A percentile compares a stretch with the other conserved stretches of the same genome.
These are phyloP conservation scores for Coleophoma crateriformis DNA, from an alignment of 2,329 filamentous ascomycete genomes.

Conservation along the genomic window DNA sequence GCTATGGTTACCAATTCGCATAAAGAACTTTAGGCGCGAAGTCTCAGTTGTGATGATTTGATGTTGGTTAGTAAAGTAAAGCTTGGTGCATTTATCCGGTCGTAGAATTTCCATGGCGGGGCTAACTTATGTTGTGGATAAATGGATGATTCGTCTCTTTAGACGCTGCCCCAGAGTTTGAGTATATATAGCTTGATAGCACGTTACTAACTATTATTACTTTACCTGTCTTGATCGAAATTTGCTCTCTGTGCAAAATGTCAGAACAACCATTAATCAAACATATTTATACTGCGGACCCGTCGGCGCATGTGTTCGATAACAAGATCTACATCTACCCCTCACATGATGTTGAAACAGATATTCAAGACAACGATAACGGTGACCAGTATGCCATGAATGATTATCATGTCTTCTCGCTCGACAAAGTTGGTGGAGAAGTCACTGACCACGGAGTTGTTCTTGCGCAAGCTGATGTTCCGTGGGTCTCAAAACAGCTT, in stretches of 20 bases:
- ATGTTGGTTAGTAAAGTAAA: too few relatives aligned
- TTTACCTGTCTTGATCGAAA: too few relatives aligned
- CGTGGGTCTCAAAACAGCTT: conserved; percentile 74
- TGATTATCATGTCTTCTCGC: conserved; percentile 73
- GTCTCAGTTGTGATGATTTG: too few relatives aligned
- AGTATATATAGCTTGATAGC: too few relatives aligned
- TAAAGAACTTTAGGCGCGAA: too few relatives aligned
- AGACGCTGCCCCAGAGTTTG: too few relatives aligned
- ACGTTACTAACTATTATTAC: too few relatives aligned
- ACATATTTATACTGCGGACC: conserved; percentile 75
- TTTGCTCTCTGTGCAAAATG: neutral
- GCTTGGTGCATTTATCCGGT: too few relatives aligned
- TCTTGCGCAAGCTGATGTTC: conserved; percentile 59
- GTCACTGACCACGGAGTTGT: conserved; percentile 71
- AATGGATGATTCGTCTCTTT: too few relatives aligned
- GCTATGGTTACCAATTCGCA: too few relatives aligned
- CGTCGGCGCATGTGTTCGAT: conserved; percentile 76
- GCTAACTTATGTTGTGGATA: too few relatives aligned
- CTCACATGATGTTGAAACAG: conserved; percentile 72
- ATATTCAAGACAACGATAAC: conserved; percentile 75
- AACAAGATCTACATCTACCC: conserved; percentile 73
- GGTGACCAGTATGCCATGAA: conserved; percentile 82
- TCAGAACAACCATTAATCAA: conserved; percentile 53
- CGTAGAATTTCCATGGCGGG: too few relatives aligned
- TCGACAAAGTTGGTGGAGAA: conserved; percentile 46